Evolutionary conservation across 805 yeast genomes (phyloP), one percentile per base, ranked within the genome.

Genomic region (Nakazawaea populi): DNA sequence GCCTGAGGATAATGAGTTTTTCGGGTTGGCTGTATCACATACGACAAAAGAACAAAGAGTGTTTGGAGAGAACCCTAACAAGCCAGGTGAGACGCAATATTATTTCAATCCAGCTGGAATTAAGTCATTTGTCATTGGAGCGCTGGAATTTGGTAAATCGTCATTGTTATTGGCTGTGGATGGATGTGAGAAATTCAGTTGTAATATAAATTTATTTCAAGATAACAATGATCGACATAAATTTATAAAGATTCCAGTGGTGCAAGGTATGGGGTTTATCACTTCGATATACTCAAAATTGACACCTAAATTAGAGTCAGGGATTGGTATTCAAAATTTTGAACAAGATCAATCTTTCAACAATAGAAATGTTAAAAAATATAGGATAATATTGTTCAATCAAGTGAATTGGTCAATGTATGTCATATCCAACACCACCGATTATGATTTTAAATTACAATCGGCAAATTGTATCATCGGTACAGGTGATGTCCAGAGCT

Each of bases 261-360:
- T 83, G n/a, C 89, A 85, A 64, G 97, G 97, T 50, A 75, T 76
- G 79, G 96, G 96, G 11, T 82, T 86, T 56, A 80, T 86, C 9
- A 83, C 95, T 37, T 88, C 82, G 18, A 69, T 76, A 29, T 74
- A 76, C 58, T 74, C 75, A 44, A 66, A 72, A 57, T 65, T 79
- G 60, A 70, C 68, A 37, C 80, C 85, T 6, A 60, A 64, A 47
- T 52, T 82, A 11, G 70, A 69, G 12, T 76, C 83, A 18, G 73
- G 70, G 12, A 80, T 82, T 34, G 89, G 89, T 0, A 68, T 83
- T 48, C 75, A 71, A 52, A 66, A 68, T 18, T 70, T 82, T 47
- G 62, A 66, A 2, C 69, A 66, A 40, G 66, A 60, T 1, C 65
- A 67, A 3, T 65, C 71, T 4, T 70, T 74, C 42, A 62, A 69